Evolutionary conservation across 169 alveolate genomes (phyloP), one percentile per base, ranked within the genome.

Genomic region (Cytauxzoon felis): DNA sequence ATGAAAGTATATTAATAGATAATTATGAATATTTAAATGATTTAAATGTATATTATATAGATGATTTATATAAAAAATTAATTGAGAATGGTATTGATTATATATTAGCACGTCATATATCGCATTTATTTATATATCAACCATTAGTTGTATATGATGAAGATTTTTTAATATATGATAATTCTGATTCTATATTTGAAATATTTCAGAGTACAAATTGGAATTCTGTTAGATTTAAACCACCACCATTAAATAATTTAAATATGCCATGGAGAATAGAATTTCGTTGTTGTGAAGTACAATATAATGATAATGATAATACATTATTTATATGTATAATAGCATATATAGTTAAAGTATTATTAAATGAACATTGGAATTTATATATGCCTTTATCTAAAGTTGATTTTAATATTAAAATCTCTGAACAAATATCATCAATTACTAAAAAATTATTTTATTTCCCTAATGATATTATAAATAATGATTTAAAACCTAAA

Each of bases 201-300:
- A 89, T 89, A 54, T 81, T 97, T 32, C 93, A 95, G 81, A 87
- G 96, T 24, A 91, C 98, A 9, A 95, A 97, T 87, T 97, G 99
- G 99, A 94, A 94, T 72, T 87, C 98, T 16, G 93, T 97, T 23
- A 92, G 99, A 42, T 93, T 96, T 87, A 97, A 97, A 0, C 70
- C 75, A 45, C 71, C 78, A 9, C n/a, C 49, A 33, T 45, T 49
- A 11, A 61, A 73, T 16, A 38, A 36, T 41, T 48, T 87, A 23
- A 93, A 94, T 2, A 51, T 61, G 5, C 82, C 82, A 0, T 96
- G 98, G 98, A 91, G 98, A 73, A 96, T 95, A 0, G 99, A 95
- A 78, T 91, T 96, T 53, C 81, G 99, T 29, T 89, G 98, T 0
- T 93, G 94, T 80, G 99, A 95, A 76, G 78, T 93, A 19, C 96